Evolutionary conservation across 192 early-diverging fungal species (phyloP).

Genomic region (Umbelopsis ramanniana): DNA sequence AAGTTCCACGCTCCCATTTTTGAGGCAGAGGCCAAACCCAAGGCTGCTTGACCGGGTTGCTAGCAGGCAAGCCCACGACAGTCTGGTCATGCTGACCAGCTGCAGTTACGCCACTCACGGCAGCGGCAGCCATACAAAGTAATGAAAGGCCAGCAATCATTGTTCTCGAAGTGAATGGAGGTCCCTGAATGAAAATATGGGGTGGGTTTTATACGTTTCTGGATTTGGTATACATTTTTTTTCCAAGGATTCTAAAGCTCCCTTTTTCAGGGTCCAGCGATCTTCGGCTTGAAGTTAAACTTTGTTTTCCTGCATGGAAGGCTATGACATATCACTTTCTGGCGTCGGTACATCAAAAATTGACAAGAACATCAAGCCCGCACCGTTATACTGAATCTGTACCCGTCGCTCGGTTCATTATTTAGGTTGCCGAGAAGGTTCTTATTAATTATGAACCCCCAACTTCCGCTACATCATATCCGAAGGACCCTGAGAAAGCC

Average conservation of each 20-base stretch:
- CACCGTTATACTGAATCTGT: too few species aligned
- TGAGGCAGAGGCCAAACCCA: conserved; percentile 52
- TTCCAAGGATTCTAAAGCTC: neutral
- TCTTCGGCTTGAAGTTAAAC: neutral
- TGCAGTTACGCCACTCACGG: conserved; percentile 23
- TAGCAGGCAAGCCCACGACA: conserved; percentile 27
- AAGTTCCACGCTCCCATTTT: conserved; percentile 40
- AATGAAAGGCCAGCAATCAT: conserved; percentile 16
- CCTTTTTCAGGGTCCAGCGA: neutral
- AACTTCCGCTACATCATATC: neutral
- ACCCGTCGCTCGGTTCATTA: too few species aligned
- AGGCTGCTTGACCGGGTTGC: conserved; percentile 41
- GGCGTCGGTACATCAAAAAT: neutral
- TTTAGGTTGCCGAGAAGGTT: too few species aligned
- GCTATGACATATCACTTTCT: too few species aligned
- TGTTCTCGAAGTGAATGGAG: neutral
- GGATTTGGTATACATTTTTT: neutral
- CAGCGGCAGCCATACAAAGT: conserved; percentile 21
- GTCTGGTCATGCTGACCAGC: neutral
- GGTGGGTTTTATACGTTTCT: neutral
- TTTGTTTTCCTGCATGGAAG: neutral
- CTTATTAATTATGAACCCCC: neutral
- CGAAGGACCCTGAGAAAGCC: conserved; percentile 14
- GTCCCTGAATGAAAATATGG: neutral
- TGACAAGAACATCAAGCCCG: neutral